phyloP scores from a whole-genome alignment of 2,329 filamentous ascomycete species.

The Apiospora arundinis region DNA sequence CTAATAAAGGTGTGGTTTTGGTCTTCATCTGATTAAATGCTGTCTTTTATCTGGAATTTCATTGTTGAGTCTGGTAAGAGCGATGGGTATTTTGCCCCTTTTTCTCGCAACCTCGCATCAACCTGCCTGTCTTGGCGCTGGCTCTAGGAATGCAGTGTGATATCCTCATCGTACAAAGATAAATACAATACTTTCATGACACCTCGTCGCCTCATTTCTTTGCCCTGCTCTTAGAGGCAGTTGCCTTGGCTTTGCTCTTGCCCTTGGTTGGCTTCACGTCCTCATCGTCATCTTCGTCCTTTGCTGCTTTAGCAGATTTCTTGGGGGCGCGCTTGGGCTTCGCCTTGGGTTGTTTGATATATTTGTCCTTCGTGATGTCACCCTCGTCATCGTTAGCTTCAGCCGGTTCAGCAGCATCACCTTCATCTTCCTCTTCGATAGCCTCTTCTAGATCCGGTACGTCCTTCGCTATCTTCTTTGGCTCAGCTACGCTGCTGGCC shows the following conservation, averaged over 20 bases:
- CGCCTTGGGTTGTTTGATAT: slow-evolving; percentile 89
- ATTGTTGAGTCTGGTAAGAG: neutral
- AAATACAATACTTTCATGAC: neutral
- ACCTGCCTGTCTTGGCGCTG: neutral
- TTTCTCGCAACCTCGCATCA: neutral
- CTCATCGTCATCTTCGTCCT: slow-evolving; percentile 48
- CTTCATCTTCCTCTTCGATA: slow-evolving; percentile 87
- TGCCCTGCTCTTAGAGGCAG: slow-evolving; percentile 36
- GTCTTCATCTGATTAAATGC: neutral
- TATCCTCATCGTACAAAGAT: neutral
- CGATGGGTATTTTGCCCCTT: neutral
- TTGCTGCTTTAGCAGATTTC: slow-evolving; percentile 44
- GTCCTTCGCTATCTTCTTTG: slow-evolving; percentile 75
- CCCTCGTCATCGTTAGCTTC: slow-evolving; percentile 77
- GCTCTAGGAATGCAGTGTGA: neutral
- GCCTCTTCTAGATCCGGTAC: slow-evolving; percentile 95
- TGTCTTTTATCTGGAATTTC: neutral
- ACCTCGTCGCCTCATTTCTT: slow-evolving; percentile 37
- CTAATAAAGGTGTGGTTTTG: neutral
- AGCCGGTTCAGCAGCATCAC: slow-evolving; percentile 62
- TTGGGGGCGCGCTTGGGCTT: slow-evolving; percentile 56
- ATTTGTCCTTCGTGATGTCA: slow-evolving; percentile 91
- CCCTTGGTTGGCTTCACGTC: slow-evolving; percentile 52
- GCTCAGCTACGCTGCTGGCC: slow-evolving; percentile 75
- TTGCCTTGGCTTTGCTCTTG: slow-evolving; percentile 44